Conservation (phyloP, 2,329 filamentous ascomycete genomes). For the Aspergillus sp. region DNA sequence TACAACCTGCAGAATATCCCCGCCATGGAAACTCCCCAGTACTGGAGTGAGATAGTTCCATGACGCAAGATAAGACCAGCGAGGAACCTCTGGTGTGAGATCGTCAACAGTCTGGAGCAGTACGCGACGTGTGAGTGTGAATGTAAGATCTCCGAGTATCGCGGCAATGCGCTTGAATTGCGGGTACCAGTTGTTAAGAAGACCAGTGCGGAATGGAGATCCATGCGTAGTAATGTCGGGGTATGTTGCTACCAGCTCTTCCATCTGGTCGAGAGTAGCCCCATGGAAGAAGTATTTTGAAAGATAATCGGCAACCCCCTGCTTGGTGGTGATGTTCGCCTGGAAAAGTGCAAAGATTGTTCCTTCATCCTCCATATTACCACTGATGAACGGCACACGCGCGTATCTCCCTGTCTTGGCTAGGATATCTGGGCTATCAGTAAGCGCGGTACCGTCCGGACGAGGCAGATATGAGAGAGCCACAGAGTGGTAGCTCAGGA, state of each 20-base stretch:
- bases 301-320: constrained; percentile 66
- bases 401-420: constrained; percentile 59
- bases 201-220: constrained; percentile 72
- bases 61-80: constrained; percentile 76
- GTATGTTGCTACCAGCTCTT: constrained; percentile 66
- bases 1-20: constrained; percentile 64
- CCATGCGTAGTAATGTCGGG: constrained; percentile 61
- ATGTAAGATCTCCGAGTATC: constrained; percentile 74
- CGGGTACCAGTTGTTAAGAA: constrained; percentile 73
- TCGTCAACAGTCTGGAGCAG: constrained; percentile 59
- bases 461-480: constrained; percentile 75
- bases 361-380: constrained; percentile 80
- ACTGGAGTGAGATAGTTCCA: constrained; percentile 74
- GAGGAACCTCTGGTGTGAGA: constrained; percentile 62
- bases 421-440: constrained; percentile 66
- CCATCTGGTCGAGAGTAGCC: constrained; percentile 57
- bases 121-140: constrained; percentile 71
- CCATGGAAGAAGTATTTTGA: constrained; percentile 62
- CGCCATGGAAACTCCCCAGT: constrained; percentile 75
- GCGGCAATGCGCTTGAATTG: constrained; percentile 78
- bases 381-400: constrained; percentile 67
- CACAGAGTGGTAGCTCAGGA: constrained; percentile 70
- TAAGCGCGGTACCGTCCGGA: constrained; percentile 68
- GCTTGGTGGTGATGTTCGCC: constrained; percentile 66
- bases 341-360: constrained; percentile 75